Evolutionary conservation across 2,329 filamentous ascomycete genomes (phyloP).

Genomic region (Neonectria faginata): DNA sequence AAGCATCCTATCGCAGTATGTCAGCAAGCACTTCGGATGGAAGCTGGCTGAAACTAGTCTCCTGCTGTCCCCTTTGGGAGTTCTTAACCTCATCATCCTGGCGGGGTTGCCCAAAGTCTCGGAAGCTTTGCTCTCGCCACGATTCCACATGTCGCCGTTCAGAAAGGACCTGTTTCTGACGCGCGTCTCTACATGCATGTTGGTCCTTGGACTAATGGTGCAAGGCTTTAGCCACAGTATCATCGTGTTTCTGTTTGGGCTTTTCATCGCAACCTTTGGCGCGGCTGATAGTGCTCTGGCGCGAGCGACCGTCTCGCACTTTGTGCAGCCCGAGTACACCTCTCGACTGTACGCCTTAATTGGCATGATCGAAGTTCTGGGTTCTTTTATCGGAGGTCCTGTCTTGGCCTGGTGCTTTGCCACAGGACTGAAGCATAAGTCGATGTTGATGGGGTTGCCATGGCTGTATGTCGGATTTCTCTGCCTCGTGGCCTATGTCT

Average conservation of each 20-base stretch:
- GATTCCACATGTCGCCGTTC: slow-evolving; percentile 51
- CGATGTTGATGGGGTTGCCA: slow-evolving; percentile 53
- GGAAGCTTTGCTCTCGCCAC: slow-evolving; percentile 47
- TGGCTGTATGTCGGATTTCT: slow-evolving; percentile 55
- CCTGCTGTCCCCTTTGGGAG: slow-evolving; percentile 55
- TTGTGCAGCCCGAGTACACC: slow-evolving; percentile 52
- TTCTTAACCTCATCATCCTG: slow-evolving; percentile 55
- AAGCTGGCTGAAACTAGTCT: slow-evolving; percentile 56
- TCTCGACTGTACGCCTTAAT: slow-evolving; percentile 57
- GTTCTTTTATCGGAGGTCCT: slow-evolving; percentile 55
- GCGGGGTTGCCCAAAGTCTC: slow-evolving; percentile 52
- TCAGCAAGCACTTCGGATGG: slow-evolving; percentile 60
- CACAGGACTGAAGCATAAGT: slow-evolving; percentile 50
- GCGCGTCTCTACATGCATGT: slow-evolving; percentile 48
- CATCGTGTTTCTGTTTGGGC: slow-evolving; percentile 51
- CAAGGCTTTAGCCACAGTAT: slow-evolving; percentile 51
- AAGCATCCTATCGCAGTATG: slow-evolving; percentile 54
- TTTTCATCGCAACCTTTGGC: slow-evolving; percentile 55
- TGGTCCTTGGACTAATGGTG: slow-evolving; percentile 49
- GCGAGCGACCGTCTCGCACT: slow-evolving; percentile 55
- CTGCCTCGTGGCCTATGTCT: slow-evolving; percentile 44
- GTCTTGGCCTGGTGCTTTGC: slow-evolving; percentile 55
- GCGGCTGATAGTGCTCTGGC: slow-evolving; percentile 53
- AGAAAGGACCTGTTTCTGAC: slow-evolving; percentile 54
- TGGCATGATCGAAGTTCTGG: slow-evolving; percentile 54